Evolutionary conservation across 2,329 filamentous ascomycete species (phyloP), one percentile per base, ranked within the genome.

Genomic region (Pseudogymnoascus sp.): DNA sequence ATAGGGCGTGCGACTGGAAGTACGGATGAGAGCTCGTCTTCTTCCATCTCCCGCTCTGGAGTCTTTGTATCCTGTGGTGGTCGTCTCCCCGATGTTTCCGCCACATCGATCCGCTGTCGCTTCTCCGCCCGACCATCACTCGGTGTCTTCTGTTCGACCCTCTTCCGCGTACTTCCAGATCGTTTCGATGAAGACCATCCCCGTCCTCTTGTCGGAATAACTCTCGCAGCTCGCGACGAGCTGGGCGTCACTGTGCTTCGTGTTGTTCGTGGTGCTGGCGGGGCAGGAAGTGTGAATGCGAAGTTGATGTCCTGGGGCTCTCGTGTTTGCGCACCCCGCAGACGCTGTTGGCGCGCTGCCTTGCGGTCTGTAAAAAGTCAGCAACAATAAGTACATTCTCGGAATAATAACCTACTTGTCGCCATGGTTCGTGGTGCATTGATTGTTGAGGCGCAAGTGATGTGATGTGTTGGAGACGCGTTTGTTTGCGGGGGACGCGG

Each of bases 341-440:
- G 79, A 68, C 83, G 82, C 73, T 84, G 78, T 63, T 82, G 81
- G 74, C 85, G 78, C 67, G 82, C 81, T 69, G 84, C 82, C 65
- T 82, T 80, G 65, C 83, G 81, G 68, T 76, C 79, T 81, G 34
- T 19, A 41, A 59, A 59, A 35, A 12, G 30, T 52, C 26, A 52
- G 26, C 26, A 52, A 30, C 13, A 2, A 13, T 52, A 19, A 6
- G 33, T 52, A 30, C 15, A 33, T 3, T 30, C 23, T 18, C 19
- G 28, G 26, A 33, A 30, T 18, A 30, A 10, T 19, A 52, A 52
- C 26, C 15, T 52, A 52, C 45, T 26, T 19, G 45, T 30, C n/a
- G 45, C 45, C 45, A 52, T 52, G 15, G 45, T 52, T 52, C 9
- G 45, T 19, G 45, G 45, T 15, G 45, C 45, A 52, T 52, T 33